These are phyloP conservation scores for Trichoderma sp. DNA, from an alignment of 2,329 filamentous ascomycete species.

Conservation along the genomic window DNA sequence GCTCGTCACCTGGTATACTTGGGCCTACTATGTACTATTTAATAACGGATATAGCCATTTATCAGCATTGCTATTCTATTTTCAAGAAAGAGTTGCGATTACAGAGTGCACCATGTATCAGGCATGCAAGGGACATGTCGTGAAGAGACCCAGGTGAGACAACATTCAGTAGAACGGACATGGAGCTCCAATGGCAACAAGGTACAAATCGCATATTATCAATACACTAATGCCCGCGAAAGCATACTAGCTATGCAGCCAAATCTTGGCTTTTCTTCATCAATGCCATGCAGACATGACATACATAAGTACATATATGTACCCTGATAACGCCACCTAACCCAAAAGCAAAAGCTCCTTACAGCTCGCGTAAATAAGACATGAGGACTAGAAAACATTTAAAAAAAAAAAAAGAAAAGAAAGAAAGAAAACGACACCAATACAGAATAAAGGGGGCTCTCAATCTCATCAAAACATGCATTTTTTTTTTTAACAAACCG, in stretches of 20 bases:
- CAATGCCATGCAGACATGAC: neutral
- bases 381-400: neutral
- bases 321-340: neutral
- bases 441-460: neutral
- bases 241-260: slow-evolving; percentile 4
- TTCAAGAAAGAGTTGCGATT: neutral
- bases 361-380: neutral
- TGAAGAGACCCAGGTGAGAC: neutral
- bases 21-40: slow-evolving; percentile 4
- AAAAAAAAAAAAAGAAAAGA: neutral
- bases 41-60: neutral
- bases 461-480: neutral
- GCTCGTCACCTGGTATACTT: neutral
- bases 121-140: neutral
- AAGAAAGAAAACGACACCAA: neutral
- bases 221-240: neutral
- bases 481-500: slow-evolving; percentile 28
- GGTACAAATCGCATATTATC: neutral
- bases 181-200: neutral
- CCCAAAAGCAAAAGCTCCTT: neutral
- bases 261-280: neutral
- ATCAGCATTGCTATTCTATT: neutral
- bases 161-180: neutral
- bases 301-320: neutral
- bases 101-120: neutral